Evolutionary conservation across 2,329 filamentous ascomycete species (phyloP).

Genomic region (Verticillium isaacii): DNA sequence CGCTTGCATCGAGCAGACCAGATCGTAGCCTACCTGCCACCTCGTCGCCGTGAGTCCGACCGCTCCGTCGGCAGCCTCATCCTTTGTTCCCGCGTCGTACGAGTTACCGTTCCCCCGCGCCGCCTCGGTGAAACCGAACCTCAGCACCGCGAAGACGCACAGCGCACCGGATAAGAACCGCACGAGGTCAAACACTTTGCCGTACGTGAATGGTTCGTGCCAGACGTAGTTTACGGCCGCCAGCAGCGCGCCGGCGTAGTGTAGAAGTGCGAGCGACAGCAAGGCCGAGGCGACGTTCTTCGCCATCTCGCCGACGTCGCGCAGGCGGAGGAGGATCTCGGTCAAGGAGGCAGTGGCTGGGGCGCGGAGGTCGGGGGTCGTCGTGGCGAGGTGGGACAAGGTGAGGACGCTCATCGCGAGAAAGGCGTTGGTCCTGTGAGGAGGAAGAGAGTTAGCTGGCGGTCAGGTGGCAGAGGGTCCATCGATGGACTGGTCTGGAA

Average conservation of each 20-base stretch:
- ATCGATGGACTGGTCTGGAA: no score
- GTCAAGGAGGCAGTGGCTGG: background rate
- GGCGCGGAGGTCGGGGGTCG: background rate
- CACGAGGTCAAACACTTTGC: background rate
- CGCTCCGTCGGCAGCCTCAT: background rate
- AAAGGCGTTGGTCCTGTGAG: background rate
- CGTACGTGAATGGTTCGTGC: background rate
- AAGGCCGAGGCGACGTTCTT: background rate
- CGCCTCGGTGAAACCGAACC: background rate
- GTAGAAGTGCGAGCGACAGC: background rate
- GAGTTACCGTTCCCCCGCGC: background rate
- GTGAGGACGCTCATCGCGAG: background rate
- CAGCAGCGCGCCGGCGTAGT: background rate
- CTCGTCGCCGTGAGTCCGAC: background rate
- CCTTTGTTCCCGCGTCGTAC: background rate
- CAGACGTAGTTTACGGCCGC: background rate
- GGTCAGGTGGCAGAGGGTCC: background rate
- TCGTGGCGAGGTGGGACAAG: background rate
- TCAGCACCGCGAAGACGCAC: background rate
- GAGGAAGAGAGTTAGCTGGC: background rate
- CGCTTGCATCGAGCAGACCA: background rate
- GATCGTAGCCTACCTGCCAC: background rate
- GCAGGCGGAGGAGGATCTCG: background rate
- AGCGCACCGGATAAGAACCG: background rate
- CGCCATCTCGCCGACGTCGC: background rate